Evolutionary conservation across 2,329 filamentous ascomycete genomes (phyloP).

Genomic region (Arachnopeziza araneosa): DNA sequence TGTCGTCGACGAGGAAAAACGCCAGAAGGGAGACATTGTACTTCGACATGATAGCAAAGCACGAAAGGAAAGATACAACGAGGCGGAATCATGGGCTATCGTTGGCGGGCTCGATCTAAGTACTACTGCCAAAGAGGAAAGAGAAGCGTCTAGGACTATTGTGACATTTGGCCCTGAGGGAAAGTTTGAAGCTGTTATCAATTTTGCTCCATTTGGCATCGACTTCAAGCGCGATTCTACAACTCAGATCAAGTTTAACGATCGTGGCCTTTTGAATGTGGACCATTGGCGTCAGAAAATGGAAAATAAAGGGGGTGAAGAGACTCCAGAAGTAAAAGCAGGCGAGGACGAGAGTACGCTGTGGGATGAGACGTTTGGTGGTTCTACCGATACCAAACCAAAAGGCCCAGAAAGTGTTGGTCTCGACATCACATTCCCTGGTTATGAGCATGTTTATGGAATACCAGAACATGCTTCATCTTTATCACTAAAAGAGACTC

Average conservation of each 20-base stretch:
- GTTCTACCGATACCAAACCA: conserved; percentile 94
- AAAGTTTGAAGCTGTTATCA: conserved; percentile 77
- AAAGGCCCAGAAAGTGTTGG: conserved; percentile 87
- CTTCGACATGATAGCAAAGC: conserved; percentile 77
- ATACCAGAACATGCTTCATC: conserved; percentile 91
- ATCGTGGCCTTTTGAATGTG: conserved; percentile 82
- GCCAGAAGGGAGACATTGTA: conserved; percentile 82
- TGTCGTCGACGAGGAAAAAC: conserved; percentile 84
- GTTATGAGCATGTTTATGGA: conserved; percentile 88
- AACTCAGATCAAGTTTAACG: conserved; percentile 82
- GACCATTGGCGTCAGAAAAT: conserved; percentile 93
- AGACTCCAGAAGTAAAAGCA: conserved; percentile 31
- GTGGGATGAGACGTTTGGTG: conserved; percentile 97
- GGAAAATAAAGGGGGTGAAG: conserved; percentile 30
- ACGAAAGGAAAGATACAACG: conserved; percentile 91
- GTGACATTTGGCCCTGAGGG: conserved; percentile 73
- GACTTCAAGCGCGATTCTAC: conserved; percentile 81
- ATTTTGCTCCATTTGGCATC: conserved; percentile 74
- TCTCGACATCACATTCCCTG: conserved; percentile 86
- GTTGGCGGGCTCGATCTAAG: conserved; percentile 75
- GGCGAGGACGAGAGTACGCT: conserved; percentile 80
- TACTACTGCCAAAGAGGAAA: conserved; percentile 62
- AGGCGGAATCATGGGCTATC: conserved; percentile 78
- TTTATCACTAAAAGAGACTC: conserved; percentile 82
- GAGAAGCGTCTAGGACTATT: conserved; percentile 63